Conservation (phyloP, 1,284 basidiomycete genomes). For the Xanthoconium separans region DNA sequence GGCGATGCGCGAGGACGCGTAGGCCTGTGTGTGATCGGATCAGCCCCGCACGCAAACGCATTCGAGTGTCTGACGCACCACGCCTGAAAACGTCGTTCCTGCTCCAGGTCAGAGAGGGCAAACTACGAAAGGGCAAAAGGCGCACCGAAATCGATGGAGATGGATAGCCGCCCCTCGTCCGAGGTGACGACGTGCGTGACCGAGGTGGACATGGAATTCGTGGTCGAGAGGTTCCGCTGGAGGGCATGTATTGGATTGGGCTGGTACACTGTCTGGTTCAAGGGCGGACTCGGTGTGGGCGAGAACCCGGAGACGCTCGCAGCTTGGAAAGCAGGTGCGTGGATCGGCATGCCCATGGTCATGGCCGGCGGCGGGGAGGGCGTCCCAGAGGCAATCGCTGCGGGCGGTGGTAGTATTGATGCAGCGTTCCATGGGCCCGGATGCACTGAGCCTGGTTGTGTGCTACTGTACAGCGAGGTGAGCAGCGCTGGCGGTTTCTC, state of each 20-base stretch:
- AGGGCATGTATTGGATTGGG: constrained; percentile 39
- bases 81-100: constrained; percentile 83
- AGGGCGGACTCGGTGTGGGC: neutral
- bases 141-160: constrained; percentile 78
- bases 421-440: too few relatives aligned
- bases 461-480: too few relatives aligned
- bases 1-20: constrained; percentile 79
- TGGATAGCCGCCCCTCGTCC: constrained; percentile 68
- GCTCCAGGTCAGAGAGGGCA: too few relatives aligned
- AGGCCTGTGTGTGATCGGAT: constrained; percentile 50
- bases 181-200: constrained; percentile 4
- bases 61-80: constrained; percentile 47
- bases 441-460: too few relatives aligned
- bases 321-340: too few relatives aligned
- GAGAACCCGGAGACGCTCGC: neutral
- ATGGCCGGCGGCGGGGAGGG: too few relatives aligned
- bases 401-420: too few relatives aligned
- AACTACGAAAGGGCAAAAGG: constrained; percentile 1
- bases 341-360: neutral
- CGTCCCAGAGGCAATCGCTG: too few relatives aligned
- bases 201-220: constrained; percentile 19
- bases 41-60: neutral
- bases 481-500: constrained; percentile 18
- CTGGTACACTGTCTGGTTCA: constrained; percentile 22
- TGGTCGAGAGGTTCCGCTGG: constrained; percentile 21